A percentile compares a stretch with the other conserved stretches of the same genome.
Evolutionary conservation across 1,284 basidiomycete genomes (phyloP).

Genomic region (Rhodotorula sp.): DNA sequence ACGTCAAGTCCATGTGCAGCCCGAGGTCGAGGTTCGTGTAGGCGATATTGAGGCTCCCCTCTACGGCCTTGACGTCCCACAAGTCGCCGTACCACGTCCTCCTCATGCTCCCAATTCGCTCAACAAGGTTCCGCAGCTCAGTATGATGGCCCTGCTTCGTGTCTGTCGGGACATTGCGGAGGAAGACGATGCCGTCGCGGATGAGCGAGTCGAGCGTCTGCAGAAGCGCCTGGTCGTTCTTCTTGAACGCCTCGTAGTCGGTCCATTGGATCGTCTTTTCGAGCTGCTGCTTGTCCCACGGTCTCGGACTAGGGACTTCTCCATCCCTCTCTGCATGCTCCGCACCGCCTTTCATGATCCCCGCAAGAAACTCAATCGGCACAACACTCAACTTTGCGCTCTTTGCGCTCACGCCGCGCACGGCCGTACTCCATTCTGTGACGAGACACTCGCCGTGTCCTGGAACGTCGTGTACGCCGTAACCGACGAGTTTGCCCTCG

Average conservation of each 20-base stretch:
- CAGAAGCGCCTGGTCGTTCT: slow-evolving; percentile 34
- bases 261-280: neutral
- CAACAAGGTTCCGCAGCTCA: slow-evolving; percentile 64
- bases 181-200: slow-evolving; percentile 56
- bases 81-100: slow-evolving; percentile 84
- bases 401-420: slow-evolving; percentile 19
- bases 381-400: slow-evolving; percentile 52
- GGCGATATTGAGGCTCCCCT: slow-evolving; percentile 82
- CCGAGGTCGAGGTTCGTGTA: slow-evolving; percentile 89
- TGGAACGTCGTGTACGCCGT: slow-evolving; percentile 43
- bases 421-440: slow-evolving; percentile 47
- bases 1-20: slow-evolving; percentile 90
- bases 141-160: slow-evolving; percentile 56
- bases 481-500: slow-evolving; percentile 52
- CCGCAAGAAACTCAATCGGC: slow-evolving; percentile 47
- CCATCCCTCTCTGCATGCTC: slow-evolving; percentile 5
- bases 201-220: slow-evolving; percentile 50
- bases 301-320: neutral
- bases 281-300: slow-evolving; percentile 23
- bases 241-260: slow-evolving; percentile 21
- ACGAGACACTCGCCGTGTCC: slow-evolving; percentile 50
- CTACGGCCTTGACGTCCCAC: slow-evolving; percentile 78
- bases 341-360: neutral
- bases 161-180: slow-evolving; percentile 59
- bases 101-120: slow-evolving; percentile 69